Conservation (phyloP, 306 rosid species). For the Cicer bijugum region DNA sequence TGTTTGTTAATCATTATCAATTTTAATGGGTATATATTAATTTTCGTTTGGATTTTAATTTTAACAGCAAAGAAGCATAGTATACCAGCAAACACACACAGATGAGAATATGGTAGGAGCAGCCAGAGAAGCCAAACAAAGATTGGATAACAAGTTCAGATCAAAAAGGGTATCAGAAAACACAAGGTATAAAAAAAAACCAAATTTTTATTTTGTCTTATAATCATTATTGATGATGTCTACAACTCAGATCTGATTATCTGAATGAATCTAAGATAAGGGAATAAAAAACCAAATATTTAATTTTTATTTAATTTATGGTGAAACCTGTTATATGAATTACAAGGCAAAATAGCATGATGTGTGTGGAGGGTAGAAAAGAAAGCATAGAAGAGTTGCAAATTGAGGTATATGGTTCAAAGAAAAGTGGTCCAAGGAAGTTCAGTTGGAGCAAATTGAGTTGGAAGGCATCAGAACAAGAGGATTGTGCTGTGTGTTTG, state of each 20-base stretch:
- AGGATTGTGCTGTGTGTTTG: slow-evolving; percentile 73
- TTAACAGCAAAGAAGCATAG: slow-evolving; percentile 46
- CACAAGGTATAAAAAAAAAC: slow-evolving; percentile 45
- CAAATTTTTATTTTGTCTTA: too few species aligned
- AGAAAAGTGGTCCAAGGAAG: slow-evolving; percentile 56
- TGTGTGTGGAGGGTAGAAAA: slow-evolving; percentile 42
- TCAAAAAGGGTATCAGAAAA: slow-evolving; percentile 51
- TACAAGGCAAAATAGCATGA: slow-evolving; percentile 33
- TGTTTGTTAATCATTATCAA: neutral
- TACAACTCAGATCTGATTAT: slow-evolving; percentile 21
- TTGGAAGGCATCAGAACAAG: slow-evolving; percentile 67
- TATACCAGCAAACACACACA: slow-evolving; percentile 43
- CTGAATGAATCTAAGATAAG: too few species aligned
- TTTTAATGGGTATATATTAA: neutral
- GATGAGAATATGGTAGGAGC: slow-evolving; percentile 61
- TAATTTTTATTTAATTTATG: neutral
- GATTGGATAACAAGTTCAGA: slow-evolving; percentile 73
- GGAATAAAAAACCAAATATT: too few species aligned
- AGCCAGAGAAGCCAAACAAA: slow-evolving; percentile 75
- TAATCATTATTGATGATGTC: neutral
- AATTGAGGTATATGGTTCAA: slow-evolving; percentile 51
- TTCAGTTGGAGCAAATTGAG: slow-evolving; percentile 73
- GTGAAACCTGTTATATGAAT: neutral
- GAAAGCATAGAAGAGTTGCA: slow-evolving; percentile 46
- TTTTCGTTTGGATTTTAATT: neutral